Conservation (phyloP, 768 basidiomycete genomes). For the Boletus rex-veris region DNA sequence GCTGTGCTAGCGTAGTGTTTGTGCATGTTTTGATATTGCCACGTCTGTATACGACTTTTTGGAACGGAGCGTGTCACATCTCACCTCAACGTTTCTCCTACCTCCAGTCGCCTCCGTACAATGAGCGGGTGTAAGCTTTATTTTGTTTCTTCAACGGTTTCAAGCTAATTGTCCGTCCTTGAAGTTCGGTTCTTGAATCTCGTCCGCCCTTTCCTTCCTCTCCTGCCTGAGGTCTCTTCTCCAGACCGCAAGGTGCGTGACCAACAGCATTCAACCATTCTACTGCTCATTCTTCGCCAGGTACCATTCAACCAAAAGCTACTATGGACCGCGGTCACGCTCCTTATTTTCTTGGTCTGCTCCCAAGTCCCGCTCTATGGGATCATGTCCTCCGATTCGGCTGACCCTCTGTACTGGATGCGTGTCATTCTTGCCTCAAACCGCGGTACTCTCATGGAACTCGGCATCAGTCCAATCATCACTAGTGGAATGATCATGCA, state of each 20-base stretch:
- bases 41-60: conserved; percentile 25
- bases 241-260: conserved; percentile 87
- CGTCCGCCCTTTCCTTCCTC: conserved; percentile 95
- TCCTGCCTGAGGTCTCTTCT: conserved; percentile 95
- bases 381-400: conserved; percentile 99
- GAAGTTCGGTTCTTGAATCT: conserved; percentile 92
- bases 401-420: conserved; percentile 99
- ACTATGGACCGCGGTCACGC: conserved; percentile 97
- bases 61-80: conserved; percentile 15
- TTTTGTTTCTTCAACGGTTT: neutral
- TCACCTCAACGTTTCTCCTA: conserved; percentile 20
- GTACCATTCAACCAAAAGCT: conserved; percentile 98
- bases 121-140: conserved; percentile 77
- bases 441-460: conserved; percentile 98
- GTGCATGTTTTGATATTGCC: conserved; percentile 28
- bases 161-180: neutral
- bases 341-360: conserved; percentile 99
- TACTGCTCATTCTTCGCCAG: conserved; percentile 37
- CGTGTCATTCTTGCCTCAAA: conserved; percentile 99
- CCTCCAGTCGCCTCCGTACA: conserved; percentile 30
- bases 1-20: conserved; percentile 20
- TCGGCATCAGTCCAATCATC: conserved; percentile 96
- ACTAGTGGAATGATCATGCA: conserved; percentile 99
- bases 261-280: neutral
- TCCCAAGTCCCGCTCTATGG: conserved; percentile 99